Evolutionary conservation across 2,329 filamentous ascomycete species (phyloP).

Genomic region (Didymella lethalis): DNA sequence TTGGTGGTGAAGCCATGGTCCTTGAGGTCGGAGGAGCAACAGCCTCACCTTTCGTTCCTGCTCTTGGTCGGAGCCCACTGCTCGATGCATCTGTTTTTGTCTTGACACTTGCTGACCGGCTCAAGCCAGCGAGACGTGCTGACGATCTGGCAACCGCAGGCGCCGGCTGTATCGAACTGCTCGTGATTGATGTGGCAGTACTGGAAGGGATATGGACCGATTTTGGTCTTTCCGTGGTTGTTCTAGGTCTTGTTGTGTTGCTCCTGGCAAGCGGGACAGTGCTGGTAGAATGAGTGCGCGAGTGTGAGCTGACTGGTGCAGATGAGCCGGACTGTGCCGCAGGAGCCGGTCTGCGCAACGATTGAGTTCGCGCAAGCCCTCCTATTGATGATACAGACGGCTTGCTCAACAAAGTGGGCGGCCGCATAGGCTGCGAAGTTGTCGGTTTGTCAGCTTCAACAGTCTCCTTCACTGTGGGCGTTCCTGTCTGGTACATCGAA

Average conservation of each 20-base stretch:
- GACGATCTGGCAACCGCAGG: slow-evolving; percentile 26
- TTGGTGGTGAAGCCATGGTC: slow-evolving; percentile 11
- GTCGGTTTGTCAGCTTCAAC: slow-evolving; percentile 18
- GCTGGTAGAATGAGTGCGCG: slow-evolving; percentile 41
- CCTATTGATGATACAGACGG: slow-evolving; percentile 27
- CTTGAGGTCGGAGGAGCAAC: slow-evolving; percentile 4
- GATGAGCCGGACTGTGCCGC: slow-evolving; percentile 28
- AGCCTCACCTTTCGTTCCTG: slow-evolving; percentile 26
- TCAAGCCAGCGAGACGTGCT: slow-evolving; percentile 35
- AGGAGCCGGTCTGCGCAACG: slow-evolving; percentile 39
- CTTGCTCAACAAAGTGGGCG: slow-evolving; percentile 31
- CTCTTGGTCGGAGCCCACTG: slow-evolving; percentile 15
- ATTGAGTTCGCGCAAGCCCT: slow-evolving; percentile 39
- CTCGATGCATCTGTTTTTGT: slow-evolving; percentile 28
- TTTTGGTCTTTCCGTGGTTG: slow-evolving; percentile 34
- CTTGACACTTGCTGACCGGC: slow-evolving; percentile 38
- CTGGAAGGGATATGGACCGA: slow-evolving; percentile 32
- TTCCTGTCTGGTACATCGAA: slow-evolving; percentile 42
- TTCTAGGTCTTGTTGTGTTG: slow-evolving; percentile 25
- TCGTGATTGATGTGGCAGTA: slow-evolving; percentile 18
- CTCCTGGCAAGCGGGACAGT: slow-evolving; percentile 23
- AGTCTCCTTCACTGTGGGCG: slow-evolving; percentile 18
- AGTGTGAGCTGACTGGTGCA: slow-evolving; percentile 26
- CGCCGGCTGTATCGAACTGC: slow-evolving; percentile 20
- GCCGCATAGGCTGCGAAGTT: slow-evolving; percentile 27